phyloP scores from a whole-genome alignment of 352 stramenopile genomes.

The Globisporangium radiosum region DNA sequence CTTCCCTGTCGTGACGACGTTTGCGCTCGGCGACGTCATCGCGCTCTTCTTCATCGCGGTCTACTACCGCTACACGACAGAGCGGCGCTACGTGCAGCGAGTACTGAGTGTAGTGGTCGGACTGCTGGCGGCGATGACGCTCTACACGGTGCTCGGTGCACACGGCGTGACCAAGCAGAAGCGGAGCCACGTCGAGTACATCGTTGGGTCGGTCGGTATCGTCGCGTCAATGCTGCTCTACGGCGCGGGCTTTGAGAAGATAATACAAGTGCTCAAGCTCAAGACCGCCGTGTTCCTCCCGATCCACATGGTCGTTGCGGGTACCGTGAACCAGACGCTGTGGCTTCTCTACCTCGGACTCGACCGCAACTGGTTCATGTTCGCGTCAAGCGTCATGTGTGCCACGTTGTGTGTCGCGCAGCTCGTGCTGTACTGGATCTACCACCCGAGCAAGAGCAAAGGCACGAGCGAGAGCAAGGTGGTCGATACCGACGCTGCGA shows the following conservation, averaged over 20 bases:
- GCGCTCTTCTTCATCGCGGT: constrained; percentile 37
- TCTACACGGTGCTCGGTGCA: constrained; percentile 37
- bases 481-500: too few species aligned
- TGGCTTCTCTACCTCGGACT: constrained; percentile 43
- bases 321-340: constrained; percentile 31
- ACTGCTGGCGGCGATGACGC: constrained; percentile 20
- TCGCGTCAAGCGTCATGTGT: constrained; percentile 36
- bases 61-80: constrained; percentile 40
- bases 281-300: constrained; percentile 38
- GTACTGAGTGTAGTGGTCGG: constrained; percentile 17
- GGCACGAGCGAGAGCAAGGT: not conserved
- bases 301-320: constrained; percentile 38
- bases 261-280: constrained; percentile 32
- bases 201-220: constrained; percentile 32
- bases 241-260: constrained; percentile 29
- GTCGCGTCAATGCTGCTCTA: constrained; percentile 29
- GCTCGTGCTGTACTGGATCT: constrained; percentile 35
- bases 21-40: constrained; percentile 32
- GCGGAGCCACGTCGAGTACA: constrained; percentile 15
- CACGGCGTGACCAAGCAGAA: constrained; percentile 24
- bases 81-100: constrained; percentile 30
- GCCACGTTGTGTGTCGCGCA: constrained; percentile 28
- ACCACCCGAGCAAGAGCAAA: constrained; percentile 21
- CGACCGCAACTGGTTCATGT: constrained; percentile 43
- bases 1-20: constrained; percentile 40